Evolutionary conservation across 2,329 filamentous ascomycete species (phyloP), one percentile per base, ranked within the genome.

Genomic region (Phaeosphaeria sp.): DNA sequence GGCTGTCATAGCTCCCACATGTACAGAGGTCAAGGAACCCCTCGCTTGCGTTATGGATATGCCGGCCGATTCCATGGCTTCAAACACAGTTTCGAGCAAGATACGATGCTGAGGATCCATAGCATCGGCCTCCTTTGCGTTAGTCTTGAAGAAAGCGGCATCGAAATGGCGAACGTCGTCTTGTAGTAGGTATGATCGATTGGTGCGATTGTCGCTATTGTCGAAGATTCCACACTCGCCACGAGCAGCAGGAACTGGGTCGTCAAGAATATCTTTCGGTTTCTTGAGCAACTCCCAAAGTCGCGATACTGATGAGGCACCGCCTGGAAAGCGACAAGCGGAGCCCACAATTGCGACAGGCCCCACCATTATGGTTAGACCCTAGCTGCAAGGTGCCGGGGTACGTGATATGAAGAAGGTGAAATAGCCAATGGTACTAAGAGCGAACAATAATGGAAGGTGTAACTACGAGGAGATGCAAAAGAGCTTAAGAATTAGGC

Each of bases 301-400:
- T 1, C 68, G 65, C 2, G 72, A 69, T 3, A 74, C 74, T 2
- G 64, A 64, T n/a, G 20, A 51, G 13, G 72, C 62, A 7, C 49
- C 65, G n/a, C 76, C 76, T 5, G 77, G 74, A 25, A 78, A 71
- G 17, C 76, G 68, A 52, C 75, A 78, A 11, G 67, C 73, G 41
- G 69, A 60, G 2, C 78, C 78, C n/a, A 80, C 61, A 11, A 80
- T 72, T 11, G 75, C 78, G 18, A 72, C 65, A 2, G 67, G 67
- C 50, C 71, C 73, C n/a, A n/a, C n/a, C n/a, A n/a, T n/a, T n/a
- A n/a, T n/a, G n/a, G n/a, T n/a, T n/a, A n/a, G n/a, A n/a, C n/a
- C n/a, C n/a, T n/a, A n/a, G n/a, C n/a, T n/a, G n/a, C n/a, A n/a
- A n/a, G n/a, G n/a, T n/a, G n/a, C n/a, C n/a, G n/a, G n/a, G n/a